Evolutionary conservation across 208 protist genomes (phyloP), one percentile per base, ranked within the genome.

Genomic region (Leishmania braziliensis): DNA sequence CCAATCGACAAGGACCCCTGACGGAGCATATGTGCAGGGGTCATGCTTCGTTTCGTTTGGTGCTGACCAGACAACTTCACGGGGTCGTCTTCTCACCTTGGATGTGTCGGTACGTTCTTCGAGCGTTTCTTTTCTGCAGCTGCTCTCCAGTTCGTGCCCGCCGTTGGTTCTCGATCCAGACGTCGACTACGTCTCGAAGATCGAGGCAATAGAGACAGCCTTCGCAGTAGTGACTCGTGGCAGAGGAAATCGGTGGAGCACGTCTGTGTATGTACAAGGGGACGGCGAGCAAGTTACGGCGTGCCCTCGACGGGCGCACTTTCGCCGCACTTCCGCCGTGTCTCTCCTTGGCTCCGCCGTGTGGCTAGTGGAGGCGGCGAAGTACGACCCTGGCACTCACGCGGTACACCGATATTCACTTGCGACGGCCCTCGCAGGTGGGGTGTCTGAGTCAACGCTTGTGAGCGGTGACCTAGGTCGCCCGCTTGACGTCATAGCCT

Each of bases 101-200:
- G 62, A 80, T n/a, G 39, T 85, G 43, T 51, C 77, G 9, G 18
- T 62, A 5, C 39, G 46, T 36, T 48, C 78, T 26, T 23, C 77
- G 36, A 81, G 82, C 39, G 72, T 78, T 39, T 85, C 82, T 2
- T 81, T 85, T 66, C 58, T 85, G 69, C 82, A 85, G 72, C 69
- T 85, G 20, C 48, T 85, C 18, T 63, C 73, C 29, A 8, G 16
- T 3, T 62, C 69, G 39, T 74, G 53, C 50, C 39, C 29, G 23
- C 82, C 82, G 39, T 48, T 85, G n/a, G 54, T 39, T 63, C 82
- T 85, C 43, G 77, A 79, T 14, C 8, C 43, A 43, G 69, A 74
- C 0, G 75, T 68, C 46, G 51, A 70, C 39, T 85, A 78, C 75
- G 72, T 85, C 8, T 36, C 68, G 60, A 85, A 85, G 71, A 50